phyloP scores from a whole-genome alignment of 1,139 yeast genomes.

The Scheffersomyces cryptocercus region DNA sequence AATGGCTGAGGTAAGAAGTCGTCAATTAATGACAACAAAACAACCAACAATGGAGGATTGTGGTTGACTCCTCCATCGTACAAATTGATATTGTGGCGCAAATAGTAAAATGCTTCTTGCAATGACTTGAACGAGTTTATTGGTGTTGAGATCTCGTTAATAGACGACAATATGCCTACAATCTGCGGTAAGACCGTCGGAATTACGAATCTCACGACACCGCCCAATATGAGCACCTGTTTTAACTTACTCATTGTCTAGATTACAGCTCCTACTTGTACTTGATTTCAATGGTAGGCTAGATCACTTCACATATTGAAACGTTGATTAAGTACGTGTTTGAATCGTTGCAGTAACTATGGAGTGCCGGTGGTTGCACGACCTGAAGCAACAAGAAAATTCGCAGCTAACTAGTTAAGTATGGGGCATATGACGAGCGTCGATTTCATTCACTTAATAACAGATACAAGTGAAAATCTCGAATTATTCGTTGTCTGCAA shows the following conservation, averaged over 20 bases:
- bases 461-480: too few relatives aligned
- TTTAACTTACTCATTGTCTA: constrained; percentile 20
- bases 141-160: constrained; percentile 80
- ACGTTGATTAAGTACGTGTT: too few relatives aligned
- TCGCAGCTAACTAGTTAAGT: too few relatives aligned
- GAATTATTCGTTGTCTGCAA: too few relatives aligned
- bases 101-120: constrained; percentile 76
- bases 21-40: constrained; percentile 43
- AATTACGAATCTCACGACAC: constrained; percentile 28
- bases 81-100: constrained; percentile 59
- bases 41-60: constrained; percentile 74
- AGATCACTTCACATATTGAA: too few relatives aligned
- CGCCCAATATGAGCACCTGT: constrained; percentile 32
- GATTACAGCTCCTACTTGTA: too few relatives aligned
- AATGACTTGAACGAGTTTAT: constrained; percentile 66
- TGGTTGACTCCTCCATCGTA: constrained; percentile 88
- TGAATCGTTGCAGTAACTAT: too few relatives aligned
- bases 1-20: constrained; percentile 25
- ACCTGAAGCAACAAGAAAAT: too few relatives aligned
- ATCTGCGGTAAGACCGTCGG: constrained; percentile 37
- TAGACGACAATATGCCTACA: constrained; percentile 25
- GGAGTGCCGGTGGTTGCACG: too few relatives aligned
- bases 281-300: too few relatives aligned
- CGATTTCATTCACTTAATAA: too few relatives aligned
- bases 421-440: too few relatives aligned